Evolutionary conservation across 2,329 filamentous ascomycete genomes (phyloP).

Genomic region (Gaeumannomyces tritici): DNA sequence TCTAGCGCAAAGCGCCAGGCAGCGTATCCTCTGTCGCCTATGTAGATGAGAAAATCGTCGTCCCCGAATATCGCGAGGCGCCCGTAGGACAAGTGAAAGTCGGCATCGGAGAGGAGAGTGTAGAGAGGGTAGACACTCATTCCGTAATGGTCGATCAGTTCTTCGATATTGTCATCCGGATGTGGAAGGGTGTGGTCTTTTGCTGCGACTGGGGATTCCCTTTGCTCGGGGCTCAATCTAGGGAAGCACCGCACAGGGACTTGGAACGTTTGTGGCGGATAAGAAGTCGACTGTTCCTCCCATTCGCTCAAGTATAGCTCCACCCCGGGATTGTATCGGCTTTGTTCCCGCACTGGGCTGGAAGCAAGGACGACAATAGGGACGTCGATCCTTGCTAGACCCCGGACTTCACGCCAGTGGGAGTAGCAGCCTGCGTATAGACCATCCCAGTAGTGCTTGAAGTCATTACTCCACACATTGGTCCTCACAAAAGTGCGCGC

Average conservation of each 20-base stretch:
- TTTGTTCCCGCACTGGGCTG: not conserved
- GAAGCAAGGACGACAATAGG: not conserved
- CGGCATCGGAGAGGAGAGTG: not conserved
- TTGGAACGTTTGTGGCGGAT: too few species aligned
- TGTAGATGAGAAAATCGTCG: not conserved
- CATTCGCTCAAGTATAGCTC: too few species aligned
- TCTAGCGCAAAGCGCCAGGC: not conserved
- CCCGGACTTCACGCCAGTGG: too few species aligned
- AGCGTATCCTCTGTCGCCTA: not conserved
- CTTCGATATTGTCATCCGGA: too few species aligned
- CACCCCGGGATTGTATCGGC: not conserved
- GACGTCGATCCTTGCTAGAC: not conserved
- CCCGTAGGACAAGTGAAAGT: not conserved
- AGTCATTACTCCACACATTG: too few species aligned
- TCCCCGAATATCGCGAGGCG: not conserved
- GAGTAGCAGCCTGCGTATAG: not conserved
- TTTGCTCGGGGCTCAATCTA: not conserved
- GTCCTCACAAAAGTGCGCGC: not conserved
- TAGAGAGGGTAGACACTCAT: not conserved
- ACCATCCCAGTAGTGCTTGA: not conserved
- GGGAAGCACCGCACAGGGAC: not conserved
- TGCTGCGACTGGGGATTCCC: too few species aligned
- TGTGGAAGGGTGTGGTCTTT: too few species aligned
- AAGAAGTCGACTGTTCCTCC: too few species aligned
- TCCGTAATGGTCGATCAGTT: too few species aligned